Conservation (phyloP, 371 early-diverging fungal genomes). For the Thermomucor indicae-seudaticae region DNA sequence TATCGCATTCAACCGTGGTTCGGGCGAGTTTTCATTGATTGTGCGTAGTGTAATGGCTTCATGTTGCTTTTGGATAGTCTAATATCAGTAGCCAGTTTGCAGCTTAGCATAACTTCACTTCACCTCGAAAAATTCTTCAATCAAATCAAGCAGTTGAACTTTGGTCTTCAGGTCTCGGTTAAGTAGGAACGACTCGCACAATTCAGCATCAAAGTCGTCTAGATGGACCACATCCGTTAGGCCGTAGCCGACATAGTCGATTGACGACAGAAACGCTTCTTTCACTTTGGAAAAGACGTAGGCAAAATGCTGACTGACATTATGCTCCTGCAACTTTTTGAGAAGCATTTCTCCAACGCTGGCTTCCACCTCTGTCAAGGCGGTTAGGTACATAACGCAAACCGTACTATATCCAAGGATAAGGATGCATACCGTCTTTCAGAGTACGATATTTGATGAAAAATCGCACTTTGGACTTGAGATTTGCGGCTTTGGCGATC, state of each 20-base stretch:
- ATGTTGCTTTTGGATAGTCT: slow-evolving; percentile 15
- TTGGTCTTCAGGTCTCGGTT: slow-evolving; percentile 53
- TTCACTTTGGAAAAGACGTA: slow-evolving; percentile 51
- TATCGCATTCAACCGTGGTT: slow-evolving; percentile 25
- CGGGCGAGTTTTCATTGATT: slow-evolving; percentile 23
- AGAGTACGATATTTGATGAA: slow-evolving; percentile 49
- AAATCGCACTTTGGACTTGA: slow-evolving; percentile 52
- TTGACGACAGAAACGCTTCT: slow-evolving; percentile 45
- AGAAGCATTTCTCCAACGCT: slow-evolving; percentile 48
- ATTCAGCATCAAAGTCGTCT: slow-evolving; percentile 51
- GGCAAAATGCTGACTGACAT: slow-evolving; percentile 48
- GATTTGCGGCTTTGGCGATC: not conserved
- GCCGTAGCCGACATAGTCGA: slow-evolving; percentile 60
- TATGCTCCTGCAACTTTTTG: slow-evolving; percentile 33
- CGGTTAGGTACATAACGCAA: not conserved
- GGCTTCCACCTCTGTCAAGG: slow-evolving; percentile 55
- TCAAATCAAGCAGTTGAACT: slow-evolving; percentile 41
- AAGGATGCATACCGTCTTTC: slow-evolving; percentile 44
- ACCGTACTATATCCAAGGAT: not conserved
- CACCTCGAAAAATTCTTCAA: slow-evolving; percentile 51
- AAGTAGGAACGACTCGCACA: slow-evolving; percentile 53
- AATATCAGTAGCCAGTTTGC: not conserved
- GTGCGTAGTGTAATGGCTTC: slow-evolving; percentile 37
- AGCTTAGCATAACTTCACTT: not conserved
- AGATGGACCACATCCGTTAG: slow-evolving; percentile 58